phyloP scores from a whole-genome alignment of 352 stramenopile species.

The Phytophthora boehmeriae region DNA sequence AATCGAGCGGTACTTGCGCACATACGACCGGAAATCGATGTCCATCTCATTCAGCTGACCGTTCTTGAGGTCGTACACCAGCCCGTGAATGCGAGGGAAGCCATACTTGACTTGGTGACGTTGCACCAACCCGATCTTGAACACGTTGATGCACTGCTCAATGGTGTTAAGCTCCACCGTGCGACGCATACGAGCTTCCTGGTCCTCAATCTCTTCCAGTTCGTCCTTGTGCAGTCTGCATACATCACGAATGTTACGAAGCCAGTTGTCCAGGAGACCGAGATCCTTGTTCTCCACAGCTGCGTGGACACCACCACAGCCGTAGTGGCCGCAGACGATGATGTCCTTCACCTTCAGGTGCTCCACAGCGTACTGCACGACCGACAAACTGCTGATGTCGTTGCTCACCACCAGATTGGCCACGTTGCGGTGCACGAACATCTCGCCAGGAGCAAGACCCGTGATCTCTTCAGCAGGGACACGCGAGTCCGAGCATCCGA shows the following conservation, averaged over 20 bases:
- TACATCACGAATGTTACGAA: constrained; percentile 89
- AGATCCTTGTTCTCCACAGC: constrained; percentile 82
- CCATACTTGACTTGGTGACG: constrained; percentile 88
- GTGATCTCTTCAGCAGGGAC: constrained; percentile 89
- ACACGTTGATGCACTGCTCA: constrained; percentile 92
- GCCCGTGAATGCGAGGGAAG: constrained; percentile 88
- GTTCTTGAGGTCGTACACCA: constrained; percentile 87
- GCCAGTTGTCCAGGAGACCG: constrained; percentile 90
- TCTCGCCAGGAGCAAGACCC: constrained; percentile 76
- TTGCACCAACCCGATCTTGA: constrained; percentile 91
- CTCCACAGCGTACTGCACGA: constrained; percentile 86
- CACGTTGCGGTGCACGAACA: constrained; percentile 93
- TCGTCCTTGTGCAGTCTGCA: constrained; percentile 87
- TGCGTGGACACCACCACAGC: constrained; percentile 89
- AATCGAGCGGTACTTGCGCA: constrained; percentile 79
- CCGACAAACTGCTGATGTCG: constrained; percentile 68
- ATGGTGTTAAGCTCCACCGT: constrained; percentile 90
- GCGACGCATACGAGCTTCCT: constrained; percentile 74
- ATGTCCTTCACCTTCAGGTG: constrained; percentile 92
- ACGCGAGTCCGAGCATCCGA: constrained; percentile 90
- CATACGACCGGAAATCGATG: constrained; percentile 82
- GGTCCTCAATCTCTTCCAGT: constrained; percentile 82
- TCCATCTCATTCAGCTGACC: constrained; percentile 87
- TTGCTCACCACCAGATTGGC: constrained; percentile 79
- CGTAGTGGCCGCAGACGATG: constrained; percentile 93